Evolutionary conservation across 306 rosid genomes (phyloP).

Genomic region (Prunus padus): DNA sequence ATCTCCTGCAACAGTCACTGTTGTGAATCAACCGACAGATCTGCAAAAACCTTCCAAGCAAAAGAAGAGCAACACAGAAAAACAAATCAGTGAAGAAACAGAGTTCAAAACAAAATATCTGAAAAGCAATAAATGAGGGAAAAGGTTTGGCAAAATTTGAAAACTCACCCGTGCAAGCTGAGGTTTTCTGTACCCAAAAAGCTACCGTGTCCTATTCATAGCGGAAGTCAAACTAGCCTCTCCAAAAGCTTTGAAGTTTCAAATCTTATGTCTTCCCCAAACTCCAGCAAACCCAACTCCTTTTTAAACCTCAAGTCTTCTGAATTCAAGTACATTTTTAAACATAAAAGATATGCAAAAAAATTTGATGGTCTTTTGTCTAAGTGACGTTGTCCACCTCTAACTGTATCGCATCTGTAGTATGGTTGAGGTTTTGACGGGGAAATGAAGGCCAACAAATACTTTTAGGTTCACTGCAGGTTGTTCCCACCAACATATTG

Average conservation of each 20-base stretch:
- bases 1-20: constrained; percentile 73
- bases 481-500: no score
- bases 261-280: constrained; percentile 68
- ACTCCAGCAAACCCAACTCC: constrained; percentile 57
- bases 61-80: constrained; percentile 4
- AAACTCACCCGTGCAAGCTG: constrained; percentile 81
- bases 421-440: no score
- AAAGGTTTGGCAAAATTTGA: constrained; percentile 10
- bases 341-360: no score
- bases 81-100: constrained; percentile 5
- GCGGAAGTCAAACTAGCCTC: constrained; percentile 34
- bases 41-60: constrained; percentile 71
- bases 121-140: neutral
- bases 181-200: constrained; percentile 76
- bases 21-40: constrained; percentile 71
- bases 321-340: constrained; percentile 41
- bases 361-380: no score
- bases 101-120: constrained; percentile 1
- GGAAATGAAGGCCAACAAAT: no score
- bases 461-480: no score
- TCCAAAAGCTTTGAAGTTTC: constrained; percentile 60
- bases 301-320: constrained; percentile 39
- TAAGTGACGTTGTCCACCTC: no score
- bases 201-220: constrained; percentile 42
- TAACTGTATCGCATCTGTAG: no score